Evolutionary conservation across 2,329 filamentous ascomycete species (phyloP).

Genomic region (Venturia oleaginea): DNA sequence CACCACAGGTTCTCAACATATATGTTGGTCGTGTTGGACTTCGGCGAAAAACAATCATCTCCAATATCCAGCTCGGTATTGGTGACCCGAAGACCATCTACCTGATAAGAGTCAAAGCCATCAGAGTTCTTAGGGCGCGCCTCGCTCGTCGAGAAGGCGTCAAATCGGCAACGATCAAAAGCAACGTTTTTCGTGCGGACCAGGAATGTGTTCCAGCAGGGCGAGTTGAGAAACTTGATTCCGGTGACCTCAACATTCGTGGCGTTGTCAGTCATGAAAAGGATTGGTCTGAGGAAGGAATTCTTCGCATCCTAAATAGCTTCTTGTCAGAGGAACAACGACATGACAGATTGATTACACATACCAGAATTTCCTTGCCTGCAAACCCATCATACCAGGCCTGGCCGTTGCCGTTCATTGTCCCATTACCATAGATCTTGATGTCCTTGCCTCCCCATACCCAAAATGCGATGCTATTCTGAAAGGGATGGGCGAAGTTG

Average conservation of each 20-base stretch:
- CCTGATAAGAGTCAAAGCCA: slow-evolving; percentile 52
- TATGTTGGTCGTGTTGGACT: slow-evolving; percentile 28
- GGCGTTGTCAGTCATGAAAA: slow-evolving; percentile 53
- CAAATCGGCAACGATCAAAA: slow-evolving; percentile 46
- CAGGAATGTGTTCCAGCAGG: slow-evolving; percentile 56
- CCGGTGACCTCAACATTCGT: slow-evolving; percentile 49
- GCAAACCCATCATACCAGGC: slow-evolving; percentile 43
- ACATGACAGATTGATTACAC: neutral
- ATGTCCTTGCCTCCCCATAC: slow-evolving; percentile 55
- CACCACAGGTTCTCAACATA: slow-evolving; percentile 26
- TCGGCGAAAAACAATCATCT: slow-evolving; percentile 26
- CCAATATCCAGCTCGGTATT: slow-evolving; percentile 29
- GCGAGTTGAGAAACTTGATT: slow-evolving; percentile 51
- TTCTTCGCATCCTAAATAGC: slow-evolving; percentile 39
- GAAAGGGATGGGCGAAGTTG: slow-evolving; percentile 42
- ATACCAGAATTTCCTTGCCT: slow-evolving; percentile 36
- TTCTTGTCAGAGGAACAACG: slow-evolving; percentile 16
- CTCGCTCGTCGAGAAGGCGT: slow-evolving; percentile 43
- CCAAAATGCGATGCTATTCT: slow-evolving; percentile 52
- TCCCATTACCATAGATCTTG: slow-evolving; percentile 49
- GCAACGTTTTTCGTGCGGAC: slow-evolving; percentile 47
- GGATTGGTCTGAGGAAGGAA: slow-evolving; percentile 48
- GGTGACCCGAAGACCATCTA: slow-evolving; percentile 39
- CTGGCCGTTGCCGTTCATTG: slow-evolving; percentile 48
- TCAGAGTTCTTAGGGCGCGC: slow-evolving; percentile 51